Conservation (phyloP, 148 eudicot species). For the Rhododendron kiyosumense region DNA sequence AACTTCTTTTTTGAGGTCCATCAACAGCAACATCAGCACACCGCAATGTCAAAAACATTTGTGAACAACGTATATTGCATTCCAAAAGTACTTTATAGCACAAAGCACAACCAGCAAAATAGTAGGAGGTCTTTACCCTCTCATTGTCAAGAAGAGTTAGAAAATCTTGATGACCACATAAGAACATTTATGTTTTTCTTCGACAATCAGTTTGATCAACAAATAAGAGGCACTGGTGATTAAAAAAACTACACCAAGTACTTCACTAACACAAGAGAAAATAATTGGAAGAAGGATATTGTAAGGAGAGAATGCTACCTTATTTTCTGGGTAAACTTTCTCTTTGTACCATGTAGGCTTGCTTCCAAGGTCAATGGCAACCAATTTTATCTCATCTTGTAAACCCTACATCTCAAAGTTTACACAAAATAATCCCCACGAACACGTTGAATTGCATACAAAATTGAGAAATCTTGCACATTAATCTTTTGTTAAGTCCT, state of each 20-base stretch:
- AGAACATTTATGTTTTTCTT: neutral
- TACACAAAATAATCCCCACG: neutral
- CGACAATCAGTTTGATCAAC: neutral
- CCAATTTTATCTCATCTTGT: constrained; percentile 62
- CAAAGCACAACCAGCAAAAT: neutral
- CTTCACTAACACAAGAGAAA: neutral
- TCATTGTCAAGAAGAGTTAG: neutral
- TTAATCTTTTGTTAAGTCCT: neutral
- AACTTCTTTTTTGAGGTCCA: neutral
- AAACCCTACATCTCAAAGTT: constrained; percentile 47
- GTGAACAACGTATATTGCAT: neutral
- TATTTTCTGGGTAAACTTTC: constrained; percentile 66
- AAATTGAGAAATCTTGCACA: neutral
- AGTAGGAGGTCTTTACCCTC: neutral
- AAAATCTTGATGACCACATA: neutral
- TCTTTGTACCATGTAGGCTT: constrained; percentile 85
- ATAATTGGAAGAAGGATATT: neutral
- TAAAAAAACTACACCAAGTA: neutral
- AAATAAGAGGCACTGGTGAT: neutral
- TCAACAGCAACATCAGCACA: neutral
- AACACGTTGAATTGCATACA: neutral
- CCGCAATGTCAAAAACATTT: neutral
- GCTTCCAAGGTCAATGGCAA: constrained; percentile 15
- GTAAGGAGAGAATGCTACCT: constrained; percentile 29
- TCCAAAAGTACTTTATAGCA: neutral